Percentiles rank a stretch among this genome's conserved stretches.
Evolutionary conservation across 495 filamentous ascomycete species (phyloP).

Genomic region (Glarea lozoyensis): DNA sequence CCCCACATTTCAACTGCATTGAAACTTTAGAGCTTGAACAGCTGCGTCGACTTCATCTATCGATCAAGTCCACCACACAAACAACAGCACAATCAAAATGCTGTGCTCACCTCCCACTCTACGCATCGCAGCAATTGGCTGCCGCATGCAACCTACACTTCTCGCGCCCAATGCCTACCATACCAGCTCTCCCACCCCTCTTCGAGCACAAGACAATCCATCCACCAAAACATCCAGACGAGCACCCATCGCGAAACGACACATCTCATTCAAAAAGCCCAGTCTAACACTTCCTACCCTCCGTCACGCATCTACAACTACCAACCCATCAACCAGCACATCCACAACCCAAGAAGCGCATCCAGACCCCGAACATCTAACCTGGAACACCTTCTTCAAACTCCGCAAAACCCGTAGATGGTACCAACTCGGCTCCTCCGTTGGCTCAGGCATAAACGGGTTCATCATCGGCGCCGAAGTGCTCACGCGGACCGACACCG

Average conservation of each 20-base stretch:
- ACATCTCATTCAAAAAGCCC: constrained; percentile 13
- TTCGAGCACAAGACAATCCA: constrained; percentile 4
- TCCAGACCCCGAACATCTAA: constrained; percentile 34
- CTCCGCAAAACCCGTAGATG: constrained; percentile 77
- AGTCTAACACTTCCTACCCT: background rate
- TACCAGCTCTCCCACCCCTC: constrained; percentile 8
- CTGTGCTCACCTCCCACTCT: constrained; percentile 16
- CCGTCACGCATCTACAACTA: constrained; percentile 11
- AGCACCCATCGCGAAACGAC: constrained; percentile 17
- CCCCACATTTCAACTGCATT: background rate
- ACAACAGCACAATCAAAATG: constrained; percentile 12
- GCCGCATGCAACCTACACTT: constrained; percentile 17
- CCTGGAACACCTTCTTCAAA: constrained; percentile 91
- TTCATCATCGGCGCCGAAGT: constrained; percentile 53
- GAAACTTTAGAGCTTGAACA: too few relatives aligned
- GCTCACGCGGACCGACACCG: constrained; percentile 56
- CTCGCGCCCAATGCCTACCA: constrained; percentile 16
- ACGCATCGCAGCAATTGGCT: constrained; percentile 20
- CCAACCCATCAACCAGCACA: background rate
- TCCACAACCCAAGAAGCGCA: background rate
- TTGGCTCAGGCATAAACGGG: constrained; percentile 50
- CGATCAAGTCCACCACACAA: background rate
- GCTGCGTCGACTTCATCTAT: background rate
- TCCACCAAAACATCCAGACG: constrained; percentile 2
- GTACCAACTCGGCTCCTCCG: constrained; percentile 67